A percentile compares a stretch with the other conserved stretches of the same genome.
These are phyloP conservation scores for Penicillium parvum DNA, from an alignment of 495 filamentous ascomycete species.

Conservation along the genomic window DNA sequence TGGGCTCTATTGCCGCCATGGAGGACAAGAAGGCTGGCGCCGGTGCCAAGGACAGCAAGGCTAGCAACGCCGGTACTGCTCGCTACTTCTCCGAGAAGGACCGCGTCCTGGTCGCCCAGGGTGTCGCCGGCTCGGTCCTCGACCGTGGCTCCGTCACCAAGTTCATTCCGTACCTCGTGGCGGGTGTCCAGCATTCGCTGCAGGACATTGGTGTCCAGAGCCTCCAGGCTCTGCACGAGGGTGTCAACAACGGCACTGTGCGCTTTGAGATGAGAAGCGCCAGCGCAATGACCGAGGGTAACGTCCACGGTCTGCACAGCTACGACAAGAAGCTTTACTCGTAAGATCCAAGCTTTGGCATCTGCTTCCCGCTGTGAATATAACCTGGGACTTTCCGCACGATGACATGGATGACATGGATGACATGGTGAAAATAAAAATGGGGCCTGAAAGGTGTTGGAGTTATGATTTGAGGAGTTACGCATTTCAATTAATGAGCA, in stretches of 20 bases:
- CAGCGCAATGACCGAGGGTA: slow-evolving; percentile 91
- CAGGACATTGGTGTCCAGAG: slow-evolving; percentile 90
- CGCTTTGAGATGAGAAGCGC: slow-evolving; percentile 92
- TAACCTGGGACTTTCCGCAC: slow-evolving; percentile 20
- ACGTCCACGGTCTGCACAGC: slow-evolving; percentile 92
- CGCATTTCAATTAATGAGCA: slow-evolving; percentile 24
- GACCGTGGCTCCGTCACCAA: slow-evolving; percentile 80
- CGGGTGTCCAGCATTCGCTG: slow-evolving; percentile 92
- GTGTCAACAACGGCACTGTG: slow-evolving; percentile 70
- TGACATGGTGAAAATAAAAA: slow-evolving; percentile 35
- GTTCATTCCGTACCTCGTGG: slow-evolving; percentile 92
- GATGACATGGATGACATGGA: too few species aligned
- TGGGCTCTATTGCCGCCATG: slow-evolving; percentile 99
- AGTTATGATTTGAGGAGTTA: slow-evolving; percentile 32
- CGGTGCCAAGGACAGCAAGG: slow-evolving; percentile 64
- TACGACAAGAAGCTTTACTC: slow-evolving; percentile 99
- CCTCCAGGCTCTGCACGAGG: slow-evolving; percentile 67
- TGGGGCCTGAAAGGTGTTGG: slow-evolving; percentile 28
- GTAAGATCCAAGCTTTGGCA: slow-evolving; percentile 40
- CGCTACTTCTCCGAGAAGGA: slow-evolving; percentile 98
- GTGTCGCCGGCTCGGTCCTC: slow-evolving; percentile 75
- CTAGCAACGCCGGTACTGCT: slow-evolving; percentile 92
- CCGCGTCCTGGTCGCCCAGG: slow-evolving; percentile 90
- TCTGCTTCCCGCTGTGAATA: slow-evolving; percentile 23
- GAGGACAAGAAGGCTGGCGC: slow-evolving; percentile 91